A percentile compares a stretch with the other conserved stretches of the same genome.
phyloP scores from a whole-genome alignment of 768 basidiomycete genomes.

The Pulveroboletus sp. region DNA sequence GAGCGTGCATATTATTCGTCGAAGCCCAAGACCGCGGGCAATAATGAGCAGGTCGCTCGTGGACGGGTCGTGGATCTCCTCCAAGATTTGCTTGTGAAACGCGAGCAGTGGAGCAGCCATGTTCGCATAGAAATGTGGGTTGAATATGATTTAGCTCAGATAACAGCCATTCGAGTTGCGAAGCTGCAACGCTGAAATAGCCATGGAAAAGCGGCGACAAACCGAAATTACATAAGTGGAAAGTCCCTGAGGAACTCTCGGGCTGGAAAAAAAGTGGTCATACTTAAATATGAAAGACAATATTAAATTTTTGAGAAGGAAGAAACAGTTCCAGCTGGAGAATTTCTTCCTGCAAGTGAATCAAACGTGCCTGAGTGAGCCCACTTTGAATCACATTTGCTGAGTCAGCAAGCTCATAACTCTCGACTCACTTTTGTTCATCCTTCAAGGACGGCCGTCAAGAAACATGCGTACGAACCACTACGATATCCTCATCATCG shows the following conservation, averaged over 20 bases:
- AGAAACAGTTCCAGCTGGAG: too few species aligned
- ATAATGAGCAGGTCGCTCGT: slow-evolving; percentile 74
- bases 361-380: too few species aligned
- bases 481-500: slow-evolving; percentile 87
- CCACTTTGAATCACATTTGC: slow-evolving; percentile 14
- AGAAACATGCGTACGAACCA: slow-evolving; percentile 14
- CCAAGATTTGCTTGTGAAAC: slow-evolving; percentile 66
- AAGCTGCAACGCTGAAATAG: neutral
- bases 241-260: slow-evolving; percentile 1
- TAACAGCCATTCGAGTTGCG: neutral
- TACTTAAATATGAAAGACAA: too few species aligned
- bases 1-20: slow-evolving; percentile 79
- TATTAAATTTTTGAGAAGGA: too few species aligned
- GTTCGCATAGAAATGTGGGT: neutral
- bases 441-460: neutral
- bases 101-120: slow-evolving; percentile 44
- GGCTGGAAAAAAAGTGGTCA: too few species aligned
- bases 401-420: slow-evolving; percentile 14
- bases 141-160: slow-evolving; percentile 2
- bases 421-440: neutral
- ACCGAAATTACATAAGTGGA: neutral
- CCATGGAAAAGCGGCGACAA: too few species aligned
- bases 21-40: slow-evolving; percentile 87
- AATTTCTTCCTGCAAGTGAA: too few species aligned
- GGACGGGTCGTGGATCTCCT: slow-evolving; percentile 70